phyloP scores from a whole-genome alignment of 177 flowering plant species.

The Vitis hybrid region DNA sequence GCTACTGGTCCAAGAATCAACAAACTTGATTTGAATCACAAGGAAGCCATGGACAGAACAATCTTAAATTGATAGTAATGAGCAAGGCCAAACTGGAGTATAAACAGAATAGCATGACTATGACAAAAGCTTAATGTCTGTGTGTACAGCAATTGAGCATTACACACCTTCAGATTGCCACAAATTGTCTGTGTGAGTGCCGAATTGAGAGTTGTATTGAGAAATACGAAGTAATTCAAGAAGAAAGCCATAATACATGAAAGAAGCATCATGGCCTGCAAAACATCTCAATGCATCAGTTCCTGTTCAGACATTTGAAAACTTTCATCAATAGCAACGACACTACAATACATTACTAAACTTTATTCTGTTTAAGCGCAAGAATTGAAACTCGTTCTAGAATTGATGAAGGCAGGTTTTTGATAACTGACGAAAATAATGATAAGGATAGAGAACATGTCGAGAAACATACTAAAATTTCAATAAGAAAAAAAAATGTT shows the following conservation, averaged over 20 bases:
- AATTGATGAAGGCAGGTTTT: background rate
- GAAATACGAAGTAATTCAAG: conserved; percentile 71
- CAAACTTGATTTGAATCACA: background rate
- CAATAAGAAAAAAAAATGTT: no score
- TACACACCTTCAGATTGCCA: conserved; percentile 77
- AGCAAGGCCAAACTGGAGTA: background rate
- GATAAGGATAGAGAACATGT: background rate
- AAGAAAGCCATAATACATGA: conserved; percentile 87
- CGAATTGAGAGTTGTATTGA: conserved; percentile 86
- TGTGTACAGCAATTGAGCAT: background rate
- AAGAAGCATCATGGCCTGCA: conserved; percentile 75
- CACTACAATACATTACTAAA: background rate
- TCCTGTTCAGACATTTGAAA: background rate
- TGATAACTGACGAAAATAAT: background rate
- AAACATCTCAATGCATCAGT: conserved; percentile 13
- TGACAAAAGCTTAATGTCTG: background rate
- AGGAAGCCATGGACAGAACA: background rate
- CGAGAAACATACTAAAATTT: no score
- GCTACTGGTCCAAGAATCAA: no score
- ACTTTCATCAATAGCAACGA: background rate
- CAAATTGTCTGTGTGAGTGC: conserved; percentile 92
- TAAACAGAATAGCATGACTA: background rate
- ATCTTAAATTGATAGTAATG: background rate
- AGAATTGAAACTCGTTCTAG: background rate
- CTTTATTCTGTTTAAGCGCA: background rate